Percentiles rank a stretch among this genome's conserved stretches.
Conservation (phyloP, 148 eudicot genomes). For the Hydrangea macrophylla region DNA sequence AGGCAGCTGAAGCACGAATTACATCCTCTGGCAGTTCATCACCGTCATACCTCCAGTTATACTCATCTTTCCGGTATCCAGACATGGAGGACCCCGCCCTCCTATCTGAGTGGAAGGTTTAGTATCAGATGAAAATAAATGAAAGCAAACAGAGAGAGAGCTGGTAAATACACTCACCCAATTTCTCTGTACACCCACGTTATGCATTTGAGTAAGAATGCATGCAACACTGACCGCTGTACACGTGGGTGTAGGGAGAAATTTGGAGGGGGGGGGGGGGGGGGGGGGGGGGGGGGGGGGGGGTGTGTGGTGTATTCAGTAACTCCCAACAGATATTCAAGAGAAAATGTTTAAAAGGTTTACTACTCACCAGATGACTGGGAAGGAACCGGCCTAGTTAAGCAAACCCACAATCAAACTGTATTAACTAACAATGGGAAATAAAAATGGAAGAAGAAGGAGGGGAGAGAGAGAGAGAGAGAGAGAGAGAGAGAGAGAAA, state of each 20-base stretch:
- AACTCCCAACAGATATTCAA: conserved; percentile 4
- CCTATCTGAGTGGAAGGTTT: conserved; percentile 48
- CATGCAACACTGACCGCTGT: no score
- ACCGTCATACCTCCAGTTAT: conserved; percentile 76
- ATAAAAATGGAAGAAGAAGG: not conserved
- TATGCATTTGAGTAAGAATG: no score
- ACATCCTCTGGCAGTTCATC: conserved; percentile 81
- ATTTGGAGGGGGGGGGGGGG: no score
- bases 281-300: no score
- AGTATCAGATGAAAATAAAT: conserved; percentile 3
- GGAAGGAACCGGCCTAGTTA: conserved; percentile 66
- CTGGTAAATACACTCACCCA: no score
- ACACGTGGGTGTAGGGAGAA: no score
- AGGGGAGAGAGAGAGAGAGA: not conserved
- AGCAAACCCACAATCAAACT: conserved; percentile 8
- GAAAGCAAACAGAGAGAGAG: no score
- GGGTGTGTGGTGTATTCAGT: no score
- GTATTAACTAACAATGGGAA: not conserved
- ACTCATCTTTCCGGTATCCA: conserved; percentile 81
- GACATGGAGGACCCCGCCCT: conserved; percentile 77
- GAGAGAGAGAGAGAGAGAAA: conserved; percentile 8
- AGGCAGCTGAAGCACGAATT: conserved; percentile 71
- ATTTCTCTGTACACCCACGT: no score
- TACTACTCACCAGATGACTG: conserved; percentile 75
- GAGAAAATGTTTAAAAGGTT: not conserved